Evolutionary conservation across 192 early-diverging fungal species (phyloP), one percentile per base, ranked within the genome.

Genomic region (Phycomyces blakesleeanus): DNA sequence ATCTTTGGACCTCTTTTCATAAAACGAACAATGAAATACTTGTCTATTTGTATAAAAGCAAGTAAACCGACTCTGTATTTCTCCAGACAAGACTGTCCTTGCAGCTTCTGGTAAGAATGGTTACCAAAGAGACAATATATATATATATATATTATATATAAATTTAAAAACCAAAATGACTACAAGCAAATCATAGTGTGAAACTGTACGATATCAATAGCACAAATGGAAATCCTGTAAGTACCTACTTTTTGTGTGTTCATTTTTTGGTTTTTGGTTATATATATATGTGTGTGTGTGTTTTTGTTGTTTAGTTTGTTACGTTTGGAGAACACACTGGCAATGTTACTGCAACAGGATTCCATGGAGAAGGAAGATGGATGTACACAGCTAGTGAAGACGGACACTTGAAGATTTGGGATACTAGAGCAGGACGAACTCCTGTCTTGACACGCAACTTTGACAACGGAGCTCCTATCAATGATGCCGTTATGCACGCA

Each of bases 21-120:
- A 34, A 34, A 34, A 34, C 29, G 7, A 2, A 34, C 29, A 34
- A n/a, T n/a, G n/a, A n/a, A n/a, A n/a, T n/a, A n/a, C n/a, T n/a
- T n/a, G n/a, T n/a, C n/a, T 55, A 52, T 41, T 38, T 50, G 16
- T 25, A 16, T 24, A 53, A 54, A 61, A 93, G 91, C 91, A 93
- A 87, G 89, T 95, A 20, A 95, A 95, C 71, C 71, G 87, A 51
- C 73, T 95, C 27, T 85, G 86, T 39, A 93, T 95, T 11, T 93
- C 93, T 12, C 91, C 91, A 8, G 93, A 95, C 69, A 95, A 95
- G 62, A 80, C 91, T 21, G 89, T 86, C 68, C 70, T 95, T 15
- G 93, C 87, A 14, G 93, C 93, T 11, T 91, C 91, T 25, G 91
- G 89, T 34, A 34, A 34, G 29, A 34, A 34, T 5, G 29, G 29